Conservation (phyloP, 2,329 filamentous ascomycete genomes). For the Pseudopyricularia javanii region DNA sequence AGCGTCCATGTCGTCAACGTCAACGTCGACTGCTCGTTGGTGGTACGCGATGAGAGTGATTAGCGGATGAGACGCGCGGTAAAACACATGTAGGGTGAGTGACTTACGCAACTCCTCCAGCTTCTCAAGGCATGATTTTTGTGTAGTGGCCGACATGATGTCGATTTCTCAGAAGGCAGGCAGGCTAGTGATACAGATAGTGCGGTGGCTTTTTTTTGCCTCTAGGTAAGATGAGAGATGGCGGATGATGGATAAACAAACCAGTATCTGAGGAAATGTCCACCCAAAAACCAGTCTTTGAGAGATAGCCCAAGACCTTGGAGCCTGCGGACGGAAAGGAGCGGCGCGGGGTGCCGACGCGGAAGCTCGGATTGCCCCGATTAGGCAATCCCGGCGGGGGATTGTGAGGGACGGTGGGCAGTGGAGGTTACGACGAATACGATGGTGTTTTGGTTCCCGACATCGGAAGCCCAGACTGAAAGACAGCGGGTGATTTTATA, state of each 20-base stretch:
- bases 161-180: too few species aligned
- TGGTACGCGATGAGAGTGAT: not conserved
- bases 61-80: not conserved
- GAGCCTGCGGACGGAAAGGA: too few species aligned
- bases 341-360: too few species aligned
- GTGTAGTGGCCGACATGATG: not conserved
- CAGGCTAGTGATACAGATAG: too few species aligned
- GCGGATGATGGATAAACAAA: too few species aligned
- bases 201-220: too few species aligned
- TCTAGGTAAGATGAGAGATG: too few species aligned
- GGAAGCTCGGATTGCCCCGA: not conserved
- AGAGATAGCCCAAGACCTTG: too few species aligned
- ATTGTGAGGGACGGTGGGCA: not conserved
- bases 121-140: constrained; percentile 27
- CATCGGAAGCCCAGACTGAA: not conserved
- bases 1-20: constrained; percentile 39
- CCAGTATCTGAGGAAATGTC: too few species aligned
- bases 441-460: not conserved
- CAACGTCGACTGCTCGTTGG: constrained; percentile 28
- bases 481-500: too few species aligned
- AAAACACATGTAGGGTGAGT: fast-evolving
- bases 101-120: constrained; percentile 25
- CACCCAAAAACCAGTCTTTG: too few species aligned
- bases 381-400: not conserved
- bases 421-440: too few species aligned